phyloP scores from a whole-genome alignment of 768 basidiomycete species.

The Termitomyces sp. region DNA sequence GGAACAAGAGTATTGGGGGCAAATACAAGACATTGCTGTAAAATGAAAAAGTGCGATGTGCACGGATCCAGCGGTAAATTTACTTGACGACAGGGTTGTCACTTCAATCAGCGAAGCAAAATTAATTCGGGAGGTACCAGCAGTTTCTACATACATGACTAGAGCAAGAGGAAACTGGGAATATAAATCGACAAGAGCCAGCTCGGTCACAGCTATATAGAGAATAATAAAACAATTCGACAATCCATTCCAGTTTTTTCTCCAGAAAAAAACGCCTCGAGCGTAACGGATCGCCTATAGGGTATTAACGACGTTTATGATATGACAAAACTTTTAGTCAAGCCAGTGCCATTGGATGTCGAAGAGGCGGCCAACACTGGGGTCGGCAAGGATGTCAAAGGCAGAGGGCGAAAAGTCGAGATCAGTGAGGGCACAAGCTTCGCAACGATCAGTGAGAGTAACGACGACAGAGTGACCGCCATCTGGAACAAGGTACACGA shows the following conservation, averaged over 20 bases:
- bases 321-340: not conserved
- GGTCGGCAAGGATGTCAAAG: conserved; percentile 45
- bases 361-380: conserved; percentile 46
- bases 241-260: conserved; percentile 14
- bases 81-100: not conserved
- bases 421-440: conserved; percentile 43
- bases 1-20: conserved; percentile 37
- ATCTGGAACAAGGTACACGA: conserved; percentile 31
- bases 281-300: conserved; percentile 20
- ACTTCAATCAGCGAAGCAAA: not conserved
- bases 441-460: conserved; percentile 60
- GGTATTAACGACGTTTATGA: not conserved
- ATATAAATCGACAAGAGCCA: conserved; percentile 19
- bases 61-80: not conserved
- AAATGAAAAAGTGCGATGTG: not conserved
- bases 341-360: conserved; percentile 49
- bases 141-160: conserved; percentile 27
- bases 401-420: conserved; percentile 65
- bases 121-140: not conserved
- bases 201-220: conserved; percentile 18
- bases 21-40: conserved; percentile 17
- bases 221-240: conserved; percentile 5
- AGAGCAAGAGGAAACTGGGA: conserved; percentile 26
- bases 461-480: conserved; percentile 47
- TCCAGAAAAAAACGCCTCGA: conserved; percentile 22